Conservation (phyloP, 1,284 basidiomycete genomes). For the Leccinum pachyderme region DNA sequence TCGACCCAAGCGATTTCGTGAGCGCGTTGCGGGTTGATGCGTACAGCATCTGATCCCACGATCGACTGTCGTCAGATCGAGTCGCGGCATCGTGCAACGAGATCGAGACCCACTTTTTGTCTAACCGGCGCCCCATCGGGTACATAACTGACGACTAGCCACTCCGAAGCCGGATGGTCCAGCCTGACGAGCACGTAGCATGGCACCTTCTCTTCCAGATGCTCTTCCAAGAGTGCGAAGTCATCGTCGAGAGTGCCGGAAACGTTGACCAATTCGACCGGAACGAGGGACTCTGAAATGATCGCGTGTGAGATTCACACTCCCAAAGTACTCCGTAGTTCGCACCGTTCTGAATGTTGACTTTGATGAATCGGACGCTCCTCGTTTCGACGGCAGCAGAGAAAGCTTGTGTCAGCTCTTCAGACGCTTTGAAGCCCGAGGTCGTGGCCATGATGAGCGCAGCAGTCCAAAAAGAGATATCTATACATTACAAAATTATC, state of each 20-base stretch:
- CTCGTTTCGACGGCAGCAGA: slow-evolving; percentile 52
- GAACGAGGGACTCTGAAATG: slow-evolving; percentile 61
- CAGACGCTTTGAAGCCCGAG: slow-evolving; percentile 61
- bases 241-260: slow-evolving; percentile 58
- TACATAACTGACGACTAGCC: slow-evolving; percentile 74
- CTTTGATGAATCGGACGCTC: slow-evolving; percentile 66
- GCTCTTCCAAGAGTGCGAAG: slow-evolving; percentile 51
- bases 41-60: slow-evolving; percentile 84
- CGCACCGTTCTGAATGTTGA: slow-evolving; percentile 71
- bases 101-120: slow-evolving; percentile 57
- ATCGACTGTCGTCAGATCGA: not conserved
- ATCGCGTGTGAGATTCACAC: slow-evolving; percentile 26
- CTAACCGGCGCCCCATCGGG: slow-evolving; percentile 72
- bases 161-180: slow-evolving; percentile 58
- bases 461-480: slow-evolving; percentile 13
- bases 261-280: slow-evolving; percentile 47
- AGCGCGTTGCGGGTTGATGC: slow-evolving; percentile 80
- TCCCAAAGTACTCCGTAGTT: slow-evolving; percentile 17
- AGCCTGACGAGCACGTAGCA: slow-evolving; percentile 71
- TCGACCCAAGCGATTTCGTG: slow-evolving; percentile 73
- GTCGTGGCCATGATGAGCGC: slow-evolving; percentile 56
- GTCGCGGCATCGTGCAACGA: not conserved
- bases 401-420: slow-evolving; percentile 53
- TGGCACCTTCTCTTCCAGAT: slow-evolving; percentile 59
- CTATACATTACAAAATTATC: slow-evolving; percentile 35